Percentiles rank a stretch among this genome's conserved stretches.
These are phyloP conservation scores for Sherardia arvensis DNA, from an alignment of 257 asterid genomes.

Conservation along the genomic window DNA sequence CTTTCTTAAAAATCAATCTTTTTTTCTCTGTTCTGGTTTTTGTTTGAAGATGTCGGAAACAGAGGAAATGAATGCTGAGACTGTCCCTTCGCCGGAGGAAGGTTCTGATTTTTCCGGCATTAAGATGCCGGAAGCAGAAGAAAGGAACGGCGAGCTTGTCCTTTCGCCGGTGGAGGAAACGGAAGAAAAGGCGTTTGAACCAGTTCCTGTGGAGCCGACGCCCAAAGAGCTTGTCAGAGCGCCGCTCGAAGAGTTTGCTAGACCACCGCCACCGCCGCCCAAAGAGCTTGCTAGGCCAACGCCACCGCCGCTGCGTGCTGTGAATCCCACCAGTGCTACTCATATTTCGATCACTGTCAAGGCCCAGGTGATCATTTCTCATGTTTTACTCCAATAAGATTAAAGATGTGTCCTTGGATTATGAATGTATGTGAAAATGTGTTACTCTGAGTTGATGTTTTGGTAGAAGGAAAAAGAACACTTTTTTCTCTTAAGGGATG, in stretches of 20 bases:
- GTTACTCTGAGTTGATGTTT: background rate
- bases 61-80: background rate
- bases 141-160: background rate
- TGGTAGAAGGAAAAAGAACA: background rate
- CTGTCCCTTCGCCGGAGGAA: background rate
- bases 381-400: too few relatives aligned
- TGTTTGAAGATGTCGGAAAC: background rate
- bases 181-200: background rate
- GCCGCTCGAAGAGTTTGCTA: background rate
- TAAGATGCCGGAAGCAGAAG: background rate
- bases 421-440: background rate
- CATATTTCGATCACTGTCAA: background rate
- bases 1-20: background rate
- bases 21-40: background rate
- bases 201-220: background rate
- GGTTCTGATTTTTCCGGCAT: too few relatives aligned
- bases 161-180: too few relatives aligned
- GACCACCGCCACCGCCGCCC: background rate
- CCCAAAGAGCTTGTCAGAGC: background rate
- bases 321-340: background rate
- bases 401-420: background rate
- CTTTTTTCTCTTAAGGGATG: background rate
- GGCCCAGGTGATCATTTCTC: conserved; percentile 1
- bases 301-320: too few relatives aligned
- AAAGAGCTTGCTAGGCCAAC: background rate